Conservation (phyloP, 164 flowering plant genomes). For the Malania oleifera region DNA sequence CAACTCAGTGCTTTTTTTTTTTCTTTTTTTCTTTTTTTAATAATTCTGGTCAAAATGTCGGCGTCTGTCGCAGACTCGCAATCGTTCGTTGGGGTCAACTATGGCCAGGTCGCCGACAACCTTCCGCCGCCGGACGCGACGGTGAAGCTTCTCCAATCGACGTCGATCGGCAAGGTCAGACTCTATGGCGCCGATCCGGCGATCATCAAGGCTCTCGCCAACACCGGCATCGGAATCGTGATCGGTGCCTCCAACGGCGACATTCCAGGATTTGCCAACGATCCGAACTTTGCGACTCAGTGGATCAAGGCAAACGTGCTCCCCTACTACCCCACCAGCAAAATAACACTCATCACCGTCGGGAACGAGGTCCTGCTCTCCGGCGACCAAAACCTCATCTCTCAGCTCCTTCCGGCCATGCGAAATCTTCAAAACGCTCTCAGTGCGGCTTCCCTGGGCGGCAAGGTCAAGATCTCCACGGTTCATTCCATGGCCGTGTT, state of each 20-base stretch:
- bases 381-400: too few species aligned
- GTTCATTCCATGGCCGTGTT: slow-evolving; percentile 47
- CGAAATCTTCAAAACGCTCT: slow-evolving; percentile 36
- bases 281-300: slow-evolving; percentile 41
- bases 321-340: slow-evolving; percentile 37
- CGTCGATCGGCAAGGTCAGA: slow-evolving; percentile 38
- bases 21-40: background rate
- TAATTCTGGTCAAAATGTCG: background rate
- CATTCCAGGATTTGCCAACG: slow-evolving; percentile 41
- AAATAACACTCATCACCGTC: slow-evolving; percentile 35
- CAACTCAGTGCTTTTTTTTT: background rate
- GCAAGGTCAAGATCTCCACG: slow-evolving; percentile 40
- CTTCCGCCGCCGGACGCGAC: slow-evolving; percentile 49
- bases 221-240: slow-evolving; percentile 44
- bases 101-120: slow-evolving; percentile 50
- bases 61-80: slow-evolving; percentile 25
- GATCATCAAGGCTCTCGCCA: slow-evolving; percentile 42
- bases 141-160: slow-evolving; percentile 45
- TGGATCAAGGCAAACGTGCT: slow-evolving; percentile 45
- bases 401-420: slow-evolving; percentile 49
- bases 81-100: slow-evolving; percentile 46
- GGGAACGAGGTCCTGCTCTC: slow-evolving; percentile 48
- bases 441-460: background rate
- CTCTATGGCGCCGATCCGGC: slow-evolving; percentile 54
- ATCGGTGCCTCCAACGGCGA: slow-evolving; percentile 50